Percentiles rank a stretch among this genome's conserved stretches.
phyloP scores from a whole-genome alignment of 345 rosid species.

The Citrus sp. region DNA sequence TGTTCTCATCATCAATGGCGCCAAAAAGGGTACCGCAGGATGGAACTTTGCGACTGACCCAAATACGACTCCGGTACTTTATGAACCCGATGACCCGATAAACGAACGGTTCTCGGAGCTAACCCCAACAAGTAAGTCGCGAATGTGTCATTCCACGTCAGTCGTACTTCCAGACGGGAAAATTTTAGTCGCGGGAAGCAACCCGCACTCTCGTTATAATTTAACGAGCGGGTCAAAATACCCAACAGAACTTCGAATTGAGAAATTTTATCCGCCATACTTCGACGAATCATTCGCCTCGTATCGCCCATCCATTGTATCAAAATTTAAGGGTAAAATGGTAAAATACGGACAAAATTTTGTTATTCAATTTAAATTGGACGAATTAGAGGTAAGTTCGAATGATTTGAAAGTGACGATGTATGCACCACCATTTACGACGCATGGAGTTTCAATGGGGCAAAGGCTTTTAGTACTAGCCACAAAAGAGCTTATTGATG shows the following conservation, averaged over 20 bases:
- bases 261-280: slow-evolving; percentile 48
- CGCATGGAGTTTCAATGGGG: slow-evolving; percentile 47
- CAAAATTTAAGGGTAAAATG: not conserved
- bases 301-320: slow-evolving; percentile 13
- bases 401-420: slow-evolving; percentile 31
- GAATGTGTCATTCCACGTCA: slow-evolving; percentile 43
- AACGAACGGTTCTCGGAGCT: slow-evolving; percentile 20
- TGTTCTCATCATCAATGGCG: slow-evolving; percentile 33
- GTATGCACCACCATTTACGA: slow-evolving; percentile 44
- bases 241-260: slow-evolving; percentile 39
- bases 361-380: slow-evolving; percentile 8
- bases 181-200: slow-evolving; percentile 46
- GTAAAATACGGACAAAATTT: slow-evolving; percentile 3
- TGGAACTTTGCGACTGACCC: slow-evolving; percentile 38
- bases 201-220: slow-evolving; percentile 34
- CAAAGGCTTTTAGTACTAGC: slow-evolving; percentile 36
- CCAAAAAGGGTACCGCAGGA: slow-evolving; percentile 31
- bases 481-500: not conserved
- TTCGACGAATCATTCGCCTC: slow-evolving; percentile 14
- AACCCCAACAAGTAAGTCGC: slow-evolving; percentile 25
- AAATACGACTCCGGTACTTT: slow-evolving; percentile 25
- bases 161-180: slow-evolving; percentile 36
- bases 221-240: slow-evolving; percentile 19
- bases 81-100: slow-evolving; percentile 10
- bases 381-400: not conserved